Conservation (phyloP, 108 stramenopile genomes). For the Skeletonema menzelii region DNA sequence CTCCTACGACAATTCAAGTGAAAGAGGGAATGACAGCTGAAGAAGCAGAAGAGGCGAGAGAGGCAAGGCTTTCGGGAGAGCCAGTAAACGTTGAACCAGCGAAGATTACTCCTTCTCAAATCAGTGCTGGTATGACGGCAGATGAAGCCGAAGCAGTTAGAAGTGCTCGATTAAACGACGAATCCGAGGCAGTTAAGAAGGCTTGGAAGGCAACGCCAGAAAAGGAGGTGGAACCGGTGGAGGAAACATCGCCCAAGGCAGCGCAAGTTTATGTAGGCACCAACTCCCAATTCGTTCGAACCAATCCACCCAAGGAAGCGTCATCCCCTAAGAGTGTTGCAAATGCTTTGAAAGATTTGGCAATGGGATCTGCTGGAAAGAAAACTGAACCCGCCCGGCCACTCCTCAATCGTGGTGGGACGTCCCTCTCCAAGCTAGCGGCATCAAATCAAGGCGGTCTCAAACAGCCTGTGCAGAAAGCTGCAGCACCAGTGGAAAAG, state of each 20-base stretch:
- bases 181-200: constrained; percentile 4
- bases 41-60: constrained; percentile 2
- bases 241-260: not conserved
- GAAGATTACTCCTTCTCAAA: not conserved
- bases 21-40: constrained; percentile 8
- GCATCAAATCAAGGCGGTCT: not conserved
- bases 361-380: not conserved
- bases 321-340: not conserved
- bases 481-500: constrained; percentile 8
- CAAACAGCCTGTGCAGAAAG: not conserved
- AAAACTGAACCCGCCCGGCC: not conserved
- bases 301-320: not conserved
- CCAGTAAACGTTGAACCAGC: not conserved
- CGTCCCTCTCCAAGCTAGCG: not conserved
- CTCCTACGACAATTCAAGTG: constrained; percentile 1
- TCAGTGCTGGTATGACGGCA: constrained; percentile 1
- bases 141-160: constrained; percentile 9
- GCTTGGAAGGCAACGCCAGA: not conserved
- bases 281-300: not conserved
- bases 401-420: not conserved
- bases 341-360: not conserved
- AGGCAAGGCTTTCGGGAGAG: constrained; percentile 6
- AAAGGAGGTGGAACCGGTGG: not conserved
- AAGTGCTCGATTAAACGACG: not conserved
- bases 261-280: not conserved